Conservation (phyloP, 805 yeast genomes). For the Nakazawaea ambrosiae region DNA sequence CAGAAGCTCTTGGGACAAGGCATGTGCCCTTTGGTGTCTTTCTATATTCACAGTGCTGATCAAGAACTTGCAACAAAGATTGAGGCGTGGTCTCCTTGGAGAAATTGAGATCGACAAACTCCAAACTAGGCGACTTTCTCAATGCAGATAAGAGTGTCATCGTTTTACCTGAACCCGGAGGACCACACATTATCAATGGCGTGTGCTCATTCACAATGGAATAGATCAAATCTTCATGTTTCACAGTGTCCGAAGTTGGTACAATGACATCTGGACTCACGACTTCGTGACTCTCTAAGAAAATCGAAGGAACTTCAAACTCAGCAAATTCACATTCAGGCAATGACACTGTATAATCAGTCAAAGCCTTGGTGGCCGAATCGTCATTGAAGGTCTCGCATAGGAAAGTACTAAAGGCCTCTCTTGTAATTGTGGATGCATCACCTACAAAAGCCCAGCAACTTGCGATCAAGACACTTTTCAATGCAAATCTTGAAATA, state of each 20-base stretch:
- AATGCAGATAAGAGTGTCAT: slow-evolving; percentile 77
- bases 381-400: slow-evolving; percentile 13
- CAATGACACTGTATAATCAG: slow-evolving; percentile 37
- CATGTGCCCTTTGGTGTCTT: slow-evolving; percentile 42
- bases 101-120: slow-evolving; percentile 66
- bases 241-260: slow-evolving; percentile 71
- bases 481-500: slow-evolving; percentile 22
- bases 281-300: slow-evolving; percentile 54
- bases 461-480: slow-evolving; percentile 30
- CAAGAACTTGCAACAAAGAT: slow-evolving; percentile 54
- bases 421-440: slow-evolving; percentile 30
- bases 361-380: slow-evolving; percentile 14
- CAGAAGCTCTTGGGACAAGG: slow-evolving; percentile 52
- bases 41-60: slow-evolving; percentile 63
- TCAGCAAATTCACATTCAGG: slow-evolving; percentile 42
- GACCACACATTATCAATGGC: slow-evolving; percentile 80
- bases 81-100: slow-evolving; percentile 72
- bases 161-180: slow-evolving; percentile 96
- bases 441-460: slow-evolving; percentile 69
- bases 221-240: slow-evolving; percentile 57
- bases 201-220: slow-evolving; percentile 47
- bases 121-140: slow-evolving; percentile 47
- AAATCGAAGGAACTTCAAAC: slow-evolving; percentile 29
- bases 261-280: slow-evolving; percentile 57
- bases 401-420: slow-evolving; percentile 21